Evolutionary conservation across 2,329 filamentous ascomycete genomes (phyloP).

Genomic region (Fusarium sp.): DNA sequence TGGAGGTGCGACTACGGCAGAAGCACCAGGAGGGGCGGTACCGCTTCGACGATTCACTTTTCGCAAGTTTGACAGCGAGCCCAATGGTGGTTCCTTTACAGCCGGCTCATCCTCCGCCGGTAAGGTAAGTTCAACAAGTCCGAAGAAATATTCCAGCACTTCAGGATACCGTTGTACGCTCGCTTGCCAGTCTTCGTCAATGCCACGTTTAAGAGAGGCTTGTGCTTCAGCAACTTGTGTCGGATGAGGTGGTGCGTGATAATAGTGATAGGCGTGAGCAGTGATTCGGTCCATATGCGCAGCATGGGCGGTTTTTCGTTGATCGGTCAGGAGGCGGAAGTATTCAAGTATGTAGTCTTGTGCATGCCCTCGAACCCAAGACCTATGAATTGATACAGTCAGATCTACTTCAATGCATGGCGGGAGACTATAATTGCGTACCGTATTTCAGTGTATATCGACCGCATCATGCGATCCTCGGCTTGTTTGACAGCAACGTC

Average conservation of each 20-base stretch:
- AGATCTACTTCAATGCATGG: not conserved
- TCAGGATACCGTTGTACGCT: conserved; percentile 82
- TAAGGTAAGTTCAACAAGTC: conserved; percentile 73
- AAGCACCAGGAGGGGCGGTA: conserved; percentile 48
- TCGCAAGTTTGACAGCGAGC: conserved; percentile 61
- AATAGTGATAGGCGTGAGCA: conserved; percentile 67
- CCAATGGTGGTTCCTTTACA: conserved; percentile 70
- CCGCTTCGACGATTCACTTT: conserved; percentile 57
- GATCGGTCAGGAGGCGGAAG: conserved; percentile 70
- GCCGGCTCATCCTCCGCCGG: conserved; percentile 70
- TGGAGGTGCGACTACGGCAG: conserved; percentile 42
- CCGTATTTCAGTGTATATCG: conserved; percentile 72
- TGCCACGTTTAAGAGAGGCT: conserved; percentile 74
- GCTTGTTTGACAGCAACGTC: conserved; percentile 72
- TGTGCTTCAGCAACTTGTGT: conserved; percentile 73
- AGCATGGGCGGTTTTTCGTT: conserved; percentile 68
- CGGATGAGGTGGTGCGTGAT: conserved; percentile 67
- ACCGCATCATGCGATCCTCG: conserved; percentile 72
- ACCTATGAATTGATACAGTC: conserved; percentile 52
- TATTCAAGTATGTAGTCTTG: conserved; percentile 76
- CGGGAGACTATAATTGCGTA: conserved; percentile 49
- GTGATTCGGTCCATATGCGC: conserved; percentile 67
- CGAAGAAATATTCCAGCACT: conserved; percentile 84
- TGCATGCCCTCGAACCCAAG: conserved; percentile 73
- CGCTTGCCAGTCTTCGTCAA: conserved; percentile 82